Percentiles rank a stretch among this genome's conserved stretches.
Evolutionary conservation across 768 basidiomycete genomes (phyloP).

Genomic region (Melanogaster broomeanus): DNA sequence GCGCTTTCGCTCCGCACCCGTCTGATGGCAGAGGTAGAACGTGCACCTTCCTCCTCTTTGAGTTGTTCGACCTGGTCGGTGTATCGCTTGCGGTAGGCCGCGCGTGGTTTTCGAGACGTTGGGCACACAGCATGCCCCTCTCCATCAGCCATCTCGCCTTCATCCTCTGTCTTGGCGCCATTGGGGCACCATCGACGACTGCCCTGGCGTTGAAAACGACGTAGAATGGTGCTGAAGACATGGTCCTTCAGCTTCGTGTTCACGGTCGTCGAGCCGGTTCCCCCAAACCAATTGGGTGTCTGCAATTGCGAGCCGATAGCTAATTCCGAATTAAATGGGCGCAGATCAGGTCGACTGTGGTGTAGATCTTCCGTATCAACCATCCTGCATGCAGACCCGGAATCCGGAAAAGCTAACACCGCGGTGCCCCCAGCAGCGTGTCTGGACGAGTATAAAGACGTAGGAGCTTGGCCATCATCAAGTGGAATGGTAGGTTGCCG

Average conservation of each 20-base stretch:
- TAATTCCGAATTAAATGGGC: conserved; percentile 44
- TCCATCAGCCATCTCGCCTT: conserved; percentile 49
- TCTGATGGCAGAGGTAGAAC: conserved; percentile 44
- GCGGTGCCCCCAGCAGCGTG: conserved; percentile 35
- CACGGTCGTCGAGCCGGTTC: conserved; percentile 89
- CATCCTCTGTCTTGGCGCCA: conserved; percentile 53
- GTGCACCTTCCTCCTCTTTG: conserved; percentile 41
- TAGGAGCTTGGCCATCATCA: conserved; percentile 45
- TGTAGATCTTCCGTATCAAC: conserved; percentile 28
- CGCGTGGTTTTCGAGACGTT: conserved; percentile 8
- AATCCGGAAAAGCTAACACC: conserved; percentile 25
- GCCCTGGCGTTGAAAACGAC: conserved; percentile 61
- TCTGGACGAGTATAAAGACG: conserved; percentile 51
- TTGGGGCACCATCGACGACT: conserved; percentile 31
- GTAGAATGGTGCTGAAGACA: conserved; percentile 87
- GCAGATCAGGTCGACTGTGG: conserved; percentile 33
- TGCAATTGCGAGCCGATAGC: conserved; percentile 28
- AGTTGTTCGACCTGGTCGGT: conserved; percentile 38
- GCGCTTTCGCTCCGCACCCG: conserved; percentile 67
- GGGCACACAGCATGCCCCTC: conserved; percentile 34
- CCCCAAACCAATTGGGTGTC: conserved; percentile 70
- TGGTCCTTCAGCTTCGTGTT: conserved; percentile 95
- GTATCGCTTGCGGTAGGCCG: conserved; percentile 16
- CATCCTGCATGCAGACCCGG: conserved; percentile 16
- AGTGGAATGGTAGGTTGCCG: conserved; percentile 39